These are phyloP conservation scores for Bertia moriformis DNA, from an alignment of 2,329 filamentous ascomycete genomes.

Conservation along the genomic window DNA sequence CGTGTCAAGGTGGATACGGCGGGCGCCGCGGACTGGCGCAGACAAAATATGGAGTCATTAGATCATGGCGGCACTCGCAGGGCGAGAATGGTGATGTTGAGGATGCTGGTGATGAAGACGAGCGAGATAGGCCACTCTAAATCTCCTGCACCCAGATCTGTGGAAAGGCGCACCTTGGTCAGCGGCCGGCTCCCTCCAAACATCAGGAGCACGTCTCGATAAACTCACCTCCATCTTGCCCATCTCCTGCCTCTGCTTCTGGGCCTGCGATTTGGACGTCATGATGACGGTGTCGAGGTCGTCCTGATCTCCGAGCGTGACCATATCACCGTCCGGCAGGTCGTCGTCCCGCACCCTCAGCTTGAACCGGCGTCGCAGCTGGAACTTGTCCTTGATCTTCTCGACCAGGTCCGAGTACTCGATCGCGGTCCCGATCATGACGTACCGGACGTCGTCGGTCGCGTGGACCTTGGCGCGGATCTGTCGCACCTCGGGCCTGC, in stretches of 20 bases:
- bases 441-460: constrained; percentile 74
- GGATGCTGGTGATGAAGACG: constrained; percentile 43
- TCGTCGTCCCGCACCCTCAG: constrained; percentile 80
- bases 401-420: constrained; percentile 67
- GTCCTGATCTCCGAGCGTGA: constrained; percentile 92
- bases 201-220: background rate
- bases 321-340: constrained; percentile 67
- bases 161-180: background rate
- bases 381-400: constrained; percentile 76
- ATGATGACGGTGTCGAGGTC: constrained; percentile 80
- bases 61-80: constrained; percentile 40
- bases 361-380: constrained; percentile 63
- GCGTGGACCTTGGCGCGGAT: constrained; percentile 84
- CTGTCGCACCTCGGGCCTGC: constrained; percentile 55
- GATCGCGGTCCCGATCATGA: constrained; percentile 64
- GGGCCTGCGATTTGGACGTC: constrained; percentile 51
- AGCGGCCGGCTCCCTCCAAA: background rate
- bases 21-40: too few species aligned
- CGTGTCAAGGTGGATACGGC: too few species aligned
- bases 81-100: too few species aligned
- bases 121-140: too few species aligned
- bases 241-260: constrained; percentile 63
- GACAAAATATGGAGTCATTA: too few species aligned
- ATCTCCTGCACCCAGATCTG: constrained; percentile 33
- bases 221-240: constrained; percentile 92